Percentiles rank a stretch among this genome's conserved stretches.
Conservation (phyloP, 1,284 basidiomycete genomes). For the Chalciporus sp. region DNA sequence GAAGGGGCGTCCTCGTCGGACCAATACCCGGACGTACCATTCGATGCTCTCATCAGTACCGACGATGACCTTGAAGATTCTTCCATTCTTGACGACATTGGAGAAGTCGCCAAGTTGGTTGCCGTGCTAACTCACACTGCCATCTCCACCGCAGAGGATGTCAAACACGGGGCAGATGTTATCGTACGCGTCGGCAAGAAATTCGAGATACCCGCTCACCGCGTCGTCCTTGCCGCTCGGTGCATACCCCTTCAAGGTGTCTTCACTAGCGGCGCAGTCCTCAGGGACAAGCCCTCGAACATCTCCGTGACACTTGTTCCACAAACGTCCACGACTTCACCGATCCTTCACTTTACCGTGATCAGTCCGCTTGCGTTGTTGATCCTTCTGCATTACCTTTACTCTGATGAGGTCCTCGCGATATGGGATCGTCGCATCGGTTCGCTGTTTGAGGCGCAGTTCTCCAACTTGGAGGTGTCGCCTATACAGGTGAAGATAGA, state of each 20-base stretch:
- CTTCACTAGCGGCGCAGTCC: slow-evolving; percentile 37
- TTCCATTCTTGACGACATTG: slow-evolving; percentile 52
- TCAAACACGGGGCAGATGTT: slow-evolving; percentile 60
- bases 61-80: slow-evolving; percentile 47
- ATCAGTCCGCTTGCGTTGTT: slow-evolving; percentile 71
- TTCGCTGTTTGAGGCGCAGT: slow-evolving; percentile 45
- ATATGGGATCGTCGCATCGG: slow-evolving; percentile 85
- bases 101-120: slow-evolving; percentile 44
- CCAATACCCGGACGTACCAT: background rate
- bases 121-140: slow-evolving; percentile 36
- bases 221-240: slow-evolving; percentile 65
- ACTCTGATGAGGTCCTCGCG: slow-evolving; percentile 82
- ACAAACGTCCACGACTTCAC: slow-evolving; percentile 6
- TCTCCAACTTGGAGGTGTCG: slow-evolving; percentile 44
- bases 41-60: slow-evolving; percentile 13
- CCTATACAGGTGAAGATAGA: slow-evolving; percentile 63
- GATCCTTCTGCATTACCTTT: slow-evolving; percentile 84
- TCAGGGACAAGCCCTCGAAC: slow-evolving; percentile 36
- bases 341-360: slow-evolving; percentile 46
- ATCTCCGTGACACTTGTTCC: slow-evolving; percentile 35
- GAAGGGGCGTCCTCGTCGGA: background rate
- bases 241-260: slow-evolving; percentile 51
- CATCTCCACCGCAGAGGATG: slow-evolving; percentile 37
- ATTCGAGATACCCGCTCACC: slow-evolving; percentile 65
- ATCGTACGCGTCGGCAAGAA: slow-evolving; percentile 46